Base-by-base conservation (phyloP, 2,329 filamentous ascomycete species). In the Claviceps digitariae region DNA sequence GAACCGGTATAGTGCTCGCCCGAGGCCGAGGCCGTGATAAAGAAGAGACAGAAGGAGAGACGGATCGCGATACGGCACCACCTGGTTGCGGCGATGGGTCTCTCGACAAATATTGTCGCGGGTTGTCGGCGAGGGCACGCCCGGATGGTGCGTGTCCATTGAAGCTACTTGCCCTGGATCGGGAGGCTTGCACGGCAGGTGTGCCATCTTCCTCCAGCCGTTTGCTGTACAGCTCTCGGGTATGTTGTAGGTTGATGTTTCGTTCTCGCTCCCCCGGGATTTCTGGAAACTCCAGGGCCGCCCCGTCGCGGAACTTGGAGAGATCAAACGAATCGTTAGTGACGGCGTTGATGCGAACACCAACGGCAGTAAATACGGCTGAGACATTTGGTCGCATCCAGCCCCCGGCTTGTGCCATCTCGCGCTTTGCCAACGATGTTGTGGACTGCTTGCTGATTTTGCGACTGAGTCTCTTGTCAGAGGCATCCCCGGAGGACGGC, bases 221-320 rank as follows among this genome's bases (percentile, higher is more conserved):
- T 4, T 56, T 61, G 41, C 71, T 72, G 54, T 73, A 79, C 4
- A 61, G 59, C 31, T 69, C 64, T 47, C 65, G 68, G 27, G 74
- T 71, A 3, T 65, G 57, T 20, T 56, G 51, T 1, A 79, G 60
- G 0, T 62, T 58, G 1, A 27, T 3, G 29, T 58, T 59, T 21
- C 53, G 52, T 40, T 50, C 41, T 5, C 12, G 15, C 57, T 83
- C 79, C 2, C 77, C 80, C 0, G 80, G 80, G 0, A 79, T 67
- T 52, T 75, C 71, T 0, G 80, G 80, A 48, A 74, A 83, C n/a
- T 70, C 67, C n/a, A 64, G 61, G 3, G 74, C 73, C 45, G 66
- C 66, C 20, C 74, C 71, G 4, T 63, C 64, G 48, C 70, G 70
- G 58, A 79, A 80, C 1, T 70, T 70, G 0, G 70, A 71, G 31